These are phyloP conservation scores for Dendrobium chrysotoxum DNA, from an alignment of 106 monocot genomes.

Conservation along the genomic window DNA sequence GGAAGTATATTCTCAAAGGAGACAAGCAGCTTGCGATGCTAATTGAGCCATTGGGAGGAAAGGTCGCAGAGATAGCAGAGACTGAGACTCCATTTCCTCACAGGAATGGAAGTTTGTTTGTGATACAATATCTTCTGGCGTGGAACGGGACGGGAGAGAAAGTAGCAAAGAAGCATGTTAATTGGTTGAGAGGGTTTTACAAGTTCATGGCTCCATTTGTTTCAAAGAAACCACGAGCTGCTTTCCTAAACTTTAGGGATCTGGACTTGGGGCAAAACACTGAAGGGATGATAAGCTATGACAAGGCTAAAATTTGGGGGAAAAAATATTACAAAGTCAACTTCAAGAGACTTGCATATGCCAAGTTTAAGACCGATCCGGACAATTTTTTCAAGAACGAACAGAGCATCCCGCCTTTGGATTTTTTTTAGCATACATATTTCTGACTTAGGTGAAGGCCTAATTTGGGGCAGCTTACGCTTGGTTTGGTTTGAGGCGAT, in stretches of 20 bases:
- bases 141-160: conserved; percentile 7
- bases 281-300: background rate
- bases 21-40: conserved; percentile 10
- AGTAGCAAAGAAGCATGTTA: conserved; percentile 1
- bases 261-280: conserved; percentile 13
- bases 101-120: conserved; percentile 25
- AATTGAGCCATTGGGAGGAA: conserved; percentile 28
- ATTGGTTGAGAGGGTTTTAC: conserved; percentile 14
- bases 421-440: no score
- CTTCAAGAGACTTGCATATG: conserved; percentile 22
- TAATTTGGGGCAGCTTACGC: no score
- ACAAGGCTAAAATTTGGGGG: background rate
- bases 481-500: no score
- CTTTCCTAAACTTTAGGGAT: conserved; percentile 17
- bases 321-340: conserved; percentile 2
- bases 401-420: conserved; percentile 20
- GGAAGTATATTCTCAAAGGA: conserved; percentile 7
- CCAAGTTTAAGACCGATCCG: conserved; percentile 20
- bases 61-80: conserved; percentile 19
- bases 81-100: conserved; percentile 22
- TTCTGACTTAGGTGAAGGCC: no score
- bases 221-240: conserved; percentile 10
- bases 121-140: conserved; percentile 8
- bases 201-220: conserved; percentile 12
- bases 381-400: conserved; percentile 26